A percentile compares a stretch with the other conserved stretches of the same genome.
Evolutionary conservation across 2,329 filamentous ascomycete genomes (phyloP).

Genomic region (Neurospora crassa): DNA sequence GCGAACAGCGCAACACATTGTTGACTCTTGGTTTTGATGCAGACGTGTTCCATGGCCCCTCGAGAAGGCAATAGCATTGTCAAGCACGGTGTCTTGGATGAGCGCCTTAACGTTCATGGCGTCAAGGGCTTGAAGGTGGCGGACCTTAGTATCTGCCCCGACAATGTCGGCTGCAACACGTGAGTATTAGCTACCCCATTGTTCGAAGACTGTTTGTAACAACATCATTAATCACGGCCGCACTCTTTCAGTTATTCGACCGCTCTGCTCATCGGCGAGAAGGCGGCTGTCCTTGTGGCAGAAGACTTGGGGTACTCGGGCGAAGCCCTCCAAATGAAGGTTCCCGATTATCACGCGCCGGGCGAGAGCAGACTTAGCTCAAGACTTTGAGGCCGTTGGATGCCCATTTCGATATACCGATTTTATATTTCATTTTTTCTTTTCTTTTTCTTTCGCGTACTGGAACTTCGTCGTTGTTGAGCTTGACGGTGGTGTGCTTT

Average conservation of each 20-base stretch:
- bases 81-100: conserved; percentile 69
- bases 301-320: conserved; percentile 70
- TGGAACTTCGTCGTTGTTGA: not conserved
- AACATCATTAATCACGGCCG: conserved; percentile 6
- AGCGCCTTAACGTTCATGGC: conserved; percentile 68
- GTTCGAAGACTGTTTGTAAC: not conserved
- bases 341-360: conserved; percentile 52
- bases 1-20: not conserved
- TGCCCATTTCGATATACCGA: not conserved
- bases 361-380: conserved; percentile 32
- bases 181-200: conserved; percentile 26
- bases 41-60: conserved; percentile 70
- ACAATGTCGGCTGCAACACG: conserved; percentile 66
- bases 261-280: conserved; percentile 67
- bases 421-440: not conserved
- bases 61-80: conserved; percentile 69
- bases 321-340: conserved; percentile 66
- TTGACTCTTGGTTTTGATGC: not conserved
- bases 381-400: conserved; percentile 28
- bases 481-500: not conserved
- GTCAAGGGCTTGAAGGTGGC: conserved; percentile 70
- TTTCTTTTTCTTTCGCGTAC: not conserved
- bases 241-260: conserved; percentile 47
- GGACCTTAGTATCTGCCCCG: conserved; percentile 66
- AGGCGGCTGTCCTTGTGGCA: conserved; percentile 57